Evolutionary conservation across 768 basidiomycete genomes (phyloP).

Genomic region (Hericium coralloides): DNA sequence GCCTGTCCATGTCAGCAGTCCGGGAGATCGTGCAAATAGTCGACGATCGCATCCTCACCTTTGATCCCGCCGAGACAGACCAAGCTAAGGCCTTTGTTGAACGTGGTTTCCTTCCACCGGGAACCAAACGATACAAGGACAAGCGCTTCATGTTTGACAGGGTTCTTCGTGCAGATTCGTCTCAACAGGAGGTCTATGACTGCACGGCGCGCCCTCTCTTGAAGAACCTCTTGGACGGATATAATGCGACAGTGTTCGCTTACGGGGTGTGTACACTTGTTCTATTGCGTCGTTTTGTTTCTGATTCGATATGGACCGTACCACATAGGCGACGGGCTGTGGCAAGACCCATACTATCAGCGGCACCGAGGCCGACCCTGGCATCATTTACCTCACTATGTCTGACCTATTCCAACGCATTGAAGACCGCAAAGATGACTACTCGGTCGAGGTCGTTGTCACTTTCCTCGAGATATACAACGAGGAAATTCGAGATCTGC

Average conservation of each 20-base stretch:
- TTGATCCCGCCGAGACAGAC: conserved; percentile 92
- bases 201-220: conserved; percentile 81
- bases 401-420: conserved; percentile 92
- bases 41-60: conserved; percentile 91
- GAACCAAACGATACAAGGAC: conserved; percentile 93
- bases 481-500: conserved; percentile 94
- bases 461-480: conserved; percentile 99
- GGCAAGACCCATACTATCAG: conserved; percentile 99
- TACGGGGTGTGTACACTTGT: conserved; percentile 72
- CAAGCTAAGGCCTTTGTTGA: conserved; percentile 71
- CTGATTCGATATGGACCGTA: conserved; percentile 9
- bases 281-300: neutral
- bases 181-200: conserved; percentile 83
- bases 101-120: conserved; percentile 75
- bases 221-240: conserved; percentile 82
- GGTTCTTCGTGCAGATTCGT: conserved; percentile 76
- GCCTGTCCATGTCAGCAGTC: conserved; percentile 46
- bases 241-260: conserved; percentile 95
- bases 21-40: conserved; percentile 81
- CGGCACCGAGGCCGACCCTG: conserved; percentile 79
- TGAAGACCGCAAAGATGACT: conserved; percentile 77
- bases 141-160: conserved; percentile 95
- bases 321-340: conserved; percentile 91
- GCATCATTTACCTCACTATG: conserved; percentile 96
- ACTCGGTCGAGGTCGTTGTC: conserved; percentile 80